Evolutionary conservation across 2,329 filamentous ascomycete genomes (phyloP).

Genomic region (Paradendryphiella salina): DNA sequence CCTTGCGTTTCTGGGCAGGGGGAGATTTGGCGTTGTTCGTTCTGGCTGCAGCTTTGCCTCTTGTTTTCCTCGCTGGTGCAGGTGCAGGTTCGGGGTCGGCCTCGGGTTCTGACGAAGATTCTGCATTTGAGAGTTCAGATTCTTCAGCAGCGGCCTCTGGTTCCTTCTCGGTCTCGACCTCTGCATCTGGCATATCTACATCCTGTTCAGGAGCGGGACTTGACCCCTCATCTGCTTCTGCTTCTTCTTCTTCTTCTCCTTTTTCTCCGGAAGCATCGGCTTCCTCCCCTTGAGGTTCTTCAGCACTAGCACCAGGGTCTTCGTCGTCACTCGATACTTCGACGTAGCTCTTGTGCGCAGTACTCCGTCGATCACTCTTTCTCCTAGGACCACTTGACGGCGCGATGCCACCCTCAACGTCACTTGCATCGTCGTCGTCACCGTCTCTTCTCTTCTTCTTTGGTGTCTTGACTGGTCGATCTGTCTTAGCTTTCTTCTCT

Average conservation of each 20-base stretch:
- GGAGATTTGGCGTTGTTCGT: slow-evolving; percentile 26
- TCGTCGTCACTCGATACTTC: slow-evolving; percentile 52
- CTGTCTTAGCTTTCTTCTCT: slow-evolving; percentile 37
- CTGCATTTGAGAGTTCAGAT: slow-evolving; percentile 19
- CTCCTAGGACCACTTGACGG: slow-evolving; percentile 50
- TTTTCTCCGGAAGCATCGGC: slow-evolving; percentile 24
- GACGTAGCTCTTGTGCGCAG: slow-evolving; percentile 50
- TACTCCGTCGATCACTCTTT: slow-evolving; percentile 48
- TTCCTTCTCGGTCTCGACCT: slow-evolving; percentile 11
- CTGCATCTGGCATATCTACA: slow-evolving; percentile 35
- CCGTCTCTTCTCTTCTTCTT: slow-evolving; percentile 40
- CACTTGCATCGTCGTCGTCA: slow-evolving; percentile 44
- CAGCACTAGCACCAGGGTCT: slow-evolving; percentile 39
- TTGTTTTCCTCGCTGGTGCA: slow-evolving; percentile 21
- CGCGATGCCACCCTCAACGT: slow-evolving; percentile 23
- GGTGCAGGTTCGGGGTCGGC: slow-evolving; percentile 19
- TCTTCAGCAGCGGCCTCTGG: slow-evolving; percentile 16
- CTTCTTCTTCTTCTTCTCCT: slow-evolving; percentile 26
- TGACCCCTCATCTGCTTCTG: slow-evolving; percentile 17
- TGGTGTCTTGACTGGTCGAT: slow-evolving; percentile 44
- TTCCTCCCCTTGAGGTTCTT: slow-evolving; percentile 24
- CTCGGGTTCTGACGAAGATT: slow-evolving; percentile 21
- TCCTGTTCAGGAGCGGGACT: slow-evolving; percentile 30
- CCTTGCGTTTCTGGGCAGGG: slow-evolving; percentile 25
- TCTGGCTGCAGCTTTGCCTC: slow-evolving; percentile 22